phyloP scores from a whole-genome alignment of 2,329 filamentous ascomycete genomes.

The Nigrospora sphaerica region DNA sequence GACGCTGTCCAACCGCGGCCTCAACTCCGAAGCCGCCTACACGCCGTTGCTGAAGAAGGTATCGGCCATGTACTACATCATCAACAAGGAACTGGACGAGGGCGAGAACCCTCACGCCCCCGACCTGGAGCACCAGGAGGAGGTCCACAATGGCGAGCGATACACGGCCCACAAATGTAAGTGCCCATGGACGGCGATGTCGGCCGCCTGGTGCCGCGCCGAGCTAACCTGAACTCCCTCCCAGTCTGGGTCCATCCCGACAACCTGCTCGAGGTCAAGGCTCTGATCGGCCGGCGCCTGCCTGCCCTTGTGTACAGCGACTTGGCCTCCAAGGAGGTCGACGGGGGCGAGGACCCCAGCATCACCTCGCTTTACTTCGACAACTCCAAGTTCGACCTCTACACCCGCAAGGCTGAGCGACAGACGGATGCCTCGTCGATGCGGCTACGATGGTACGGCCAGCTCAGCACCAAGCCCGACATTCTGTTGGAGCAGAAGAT shows the following conservation, averaged over 20 bases:
- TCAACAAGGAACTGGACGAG: constrained; percentile 74
- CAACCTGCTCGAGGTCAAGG: constrained; percentile 95
- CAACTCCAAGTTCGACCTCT: constrained; percentile 76
- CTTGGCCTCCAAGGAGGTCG: constrained; percentile 73
- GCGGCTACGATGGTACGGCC: constrained; percentile 85
- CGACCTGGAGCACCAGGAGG: constrained; percentile 44
- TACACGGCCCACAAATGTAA: constrained; percentile 84
- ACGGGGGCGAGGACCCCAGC: constrained; percentile 75
- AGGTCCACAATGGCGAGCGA: constrained; percentile 58
- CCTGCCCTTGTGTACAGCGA: constrained; percentile 92
- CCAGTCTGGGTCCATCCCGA: constrained; percentile 91
- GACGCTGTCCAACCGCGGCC: constrained; percentile 77
- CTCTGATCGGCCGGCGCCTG: constrained; percentile 81
- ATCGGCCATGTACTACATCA: constrained; percentile 92
- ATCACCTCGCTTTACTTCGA: constrained; percentile 97
- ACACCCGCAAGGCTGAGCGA: constrained; percentile 75
- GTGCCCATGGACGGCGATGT: constrained; percentile 15
- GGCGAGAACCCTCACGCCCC: constrained; percentile 32
- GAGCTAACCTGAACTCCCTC: background rate
- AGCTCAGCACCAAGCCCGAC: constrained; percentile 69
- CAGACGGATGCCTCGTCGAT: constrained; percentile 72
- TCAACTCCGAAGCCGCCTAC: constrained; percentile 89
- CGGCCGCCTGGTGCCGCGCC: too few relatives aligned
- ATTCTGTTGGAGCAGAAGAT: constrained; percentile 88
- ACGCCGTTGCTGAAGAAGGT: constrained; percentile 83